Base-by-base conservation (phyloP, 352 stramenopile species). In the Phytophthora pinifolia region DNA sequence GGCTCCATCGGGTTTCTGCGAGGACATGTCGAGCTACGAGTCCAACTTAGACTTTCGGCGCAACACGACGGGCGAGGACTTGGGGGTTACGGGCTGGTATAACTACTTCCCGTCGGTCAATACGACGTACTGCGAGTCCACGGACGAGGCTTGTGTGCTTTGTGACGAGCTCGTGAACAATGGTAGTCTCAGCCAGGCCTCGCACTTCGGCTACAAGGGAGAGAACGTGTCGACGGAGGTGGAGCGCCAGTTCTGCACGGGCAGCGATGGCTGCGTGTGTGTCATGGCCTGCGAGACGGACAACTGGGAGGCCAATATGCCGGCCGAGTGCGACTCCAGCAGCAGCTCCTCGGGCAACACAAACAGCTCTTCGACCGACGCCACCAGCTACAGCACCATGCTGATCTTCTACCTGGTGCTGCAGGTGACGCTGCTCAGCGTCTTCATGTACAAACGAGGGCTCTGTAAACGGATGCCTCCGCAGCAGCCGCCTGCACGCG, bases 101-200 rank as follows among this genome's bases (percentile, higher is more conserved):
- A 88, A 88, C 47, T 87, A 79, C 66, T 92, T 78, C 46, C 79
- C 81, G 25, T 80, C 71, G 2, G 27, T 50, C 38, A 89, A 92
- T 58, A 38, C 81, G 13, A 79, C 67, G 5, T 92, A 89, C 67
- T 89, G 81, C 54, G 67, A 85, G 29, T 35, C 67, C 12, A 55
- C 35, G 10, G 79, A 92, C 50, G 52, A 67, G 0, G 81, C 76
- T 15, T 92, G 81, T 17, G 52, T 47, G 18, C 67, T 77, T 13
- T 91, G 80, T 37, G 51, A 61, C 10, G 43, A 65, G 33, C 55
- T 89, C 30, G 54, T 66, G 44, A 61, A 47, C 43, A 61, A 71
- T 35, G 62, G 54, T 29, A 66, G 63, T 42, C 52, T 65, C 37
- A 37, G 38, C 27, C 56, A 64, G 17, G 30, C 51, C 6, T 64